Evolutionary conservation across 805 yeast species (phyloP), one percentile per base, ranked within the genome.

Genomic region (Torulaspora delbrueckii): DNA sequence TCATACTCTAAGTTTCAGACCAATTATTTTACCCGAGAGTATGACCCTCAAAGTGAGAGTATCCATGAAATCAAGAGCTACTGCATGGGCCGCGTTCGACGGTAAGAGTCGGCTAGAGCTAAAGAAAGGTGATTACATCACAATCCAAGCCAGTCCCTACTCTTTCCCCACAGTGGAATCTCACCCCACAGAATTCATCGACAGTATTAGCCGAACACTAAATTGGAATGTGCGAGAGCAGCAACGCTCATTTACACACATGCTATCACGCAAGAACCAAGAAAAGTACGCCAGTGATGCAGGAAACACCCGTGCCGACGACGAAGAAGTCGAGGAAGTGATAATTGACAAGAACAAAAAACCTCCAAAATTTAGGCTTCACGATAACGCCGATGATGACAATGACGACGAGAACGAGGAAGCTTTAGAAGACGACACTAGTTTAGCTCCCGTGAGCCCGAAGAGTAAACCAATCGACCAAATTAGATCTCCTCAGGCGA

Each of bases 71-170:
- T 83, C 96, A 35, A 70, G 99, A 42, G 80, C 93, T 4, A 86
- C 96, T 0, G 97, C 98, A 0, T 93, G 96, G 95, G 95, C 95
- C 1, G 83, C 96, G 1, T 93, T 93, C 62, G 99, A 93, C 66
- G 99, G 99, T 9, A 82, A 93, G 55, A 81, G 82, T 18, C 72
- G 98, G 34, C 83, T 88, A 3, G 96, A 93, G 62, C 68, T 93
- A 38, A 66, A 71, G 27, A 80, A 79, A 45, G 97, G 98, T 7
- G 93, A 88, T 62, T 89, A 86, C 57, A 86, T 93, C 27, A 79
- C 89, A 0, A 77, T 93, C 12, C 79, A 80, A 32, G 96, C 96
- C 0, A 82, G 93, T 37, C 86, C 89, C 24, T 91, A 78, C 67
- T 95, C 96, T 18, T 93, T 93, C 71, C 99, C 99, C 4, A 89